Evolutionary conservation across 345 rosid species (phyloP).

Genomic region (Citrus sinensis): DVS_A1.0 CM039167.1:3130001-3130500

Average conservation of each 20-base stretch:
- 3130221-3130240: background rate
- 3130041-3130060: background rate
- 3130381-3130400: constrained; percentile 38
- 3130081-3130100: background rate
- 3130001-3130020: background rate
- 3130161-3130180: constrained; percentile 11
- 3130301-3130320: constrained; percentile 48
- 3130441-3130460: constrained; percentile 47
- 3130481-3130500: constrained; percentile 19
- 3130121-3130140: background rate
- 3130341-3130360: constrained; percentile 40
- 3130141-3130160: background rate
- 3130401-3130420: constrained; percentile 44
- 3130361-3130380: constrained; percentile 46
- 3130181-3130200: constrained; percentile 18
- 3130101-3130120: background rate
- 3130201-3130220: background rate
- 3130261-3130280: background rate
- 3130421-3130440: constrained; percentile 43
- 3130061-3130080: background rate
- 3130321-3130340: constrained; percentile 33
- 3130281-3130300: background rate
- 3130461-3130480: constrained; percentile 34
- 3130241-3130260: too few species aligned
- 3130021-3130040: background rate